phyloP scores from a whole-genome alignment of 495 filamentous ascomycete species.

The Platismatia glauca region DNA sequence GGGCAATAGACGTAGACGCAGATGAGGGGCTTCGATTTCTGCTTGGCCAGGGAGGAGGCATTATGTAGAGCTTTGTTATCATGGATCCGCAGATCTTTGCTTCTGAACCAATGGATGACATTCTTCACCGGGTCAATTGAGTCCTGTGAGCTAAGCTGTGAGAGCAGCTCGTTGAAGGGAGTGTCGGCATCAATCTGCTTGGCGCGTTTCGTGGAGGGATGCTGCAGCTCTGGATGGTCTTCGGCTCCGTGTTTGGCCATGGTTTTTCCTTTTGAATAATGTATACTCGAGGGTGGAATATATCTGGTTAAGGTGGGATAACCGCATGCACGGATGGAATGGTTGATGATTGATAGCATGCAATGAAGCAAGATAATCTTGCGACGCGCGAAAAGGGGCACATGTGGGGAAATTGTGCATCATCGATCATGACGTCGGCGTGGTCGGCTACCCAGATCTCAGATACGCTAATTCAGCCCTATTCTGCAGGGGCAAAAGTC shows the following conservation, averaged over 20 bases:
- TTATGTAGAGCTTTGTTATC: constrained; percentile 34
- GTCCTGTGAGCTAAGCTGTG: constrained; percentile 25
- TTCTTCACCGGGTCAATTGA: constrained; percentile 22
- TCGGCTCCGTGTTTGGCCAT: constrained; percentile 26
- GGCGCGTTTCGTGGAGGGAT: constrained; percentile 36
- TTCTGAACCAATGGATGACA: constrained; percentile 35
- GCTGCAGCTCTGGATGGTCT: constrained; percentile 29
- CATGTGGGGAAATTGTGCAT: too few relatives aligned
- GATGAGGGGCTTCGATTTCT: constrained; percentile 29
- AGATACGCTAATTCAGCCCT: constrained; percentile 4
- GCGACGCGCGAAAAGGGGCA: too few relatives aligned
- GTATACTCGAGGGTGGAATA: too few relatives aligned
- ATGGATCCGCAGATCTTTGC: constrained; percentile 36
- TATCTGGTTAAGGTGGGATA: too few relatives aligned
- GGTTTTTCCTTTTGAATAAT: background rate
- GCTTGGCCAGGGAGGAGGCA: constrained; percentile 28
- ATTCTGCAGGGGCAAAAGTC: too few relatives aligned
- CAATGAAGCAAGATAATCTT: too few relatives aligned
- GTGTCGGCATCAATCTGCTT: constrained; percentile 34
- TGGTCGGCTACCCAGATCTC: constrained; percentile 1
- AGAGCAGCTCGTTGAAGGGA: constrained; percentile 26
- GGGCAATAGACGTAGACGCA: constrained; percentile 33
- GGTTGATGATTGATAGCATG: too few relatives aligned
- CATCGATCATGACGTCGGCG: too few relatives aligned
- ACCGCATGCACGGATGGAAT: too few relatives aligned